Evolutionary conservation across 371 early-diverging fungal genomes (phyloP).

Genomic region (Smittium mucronatum): DNA sequence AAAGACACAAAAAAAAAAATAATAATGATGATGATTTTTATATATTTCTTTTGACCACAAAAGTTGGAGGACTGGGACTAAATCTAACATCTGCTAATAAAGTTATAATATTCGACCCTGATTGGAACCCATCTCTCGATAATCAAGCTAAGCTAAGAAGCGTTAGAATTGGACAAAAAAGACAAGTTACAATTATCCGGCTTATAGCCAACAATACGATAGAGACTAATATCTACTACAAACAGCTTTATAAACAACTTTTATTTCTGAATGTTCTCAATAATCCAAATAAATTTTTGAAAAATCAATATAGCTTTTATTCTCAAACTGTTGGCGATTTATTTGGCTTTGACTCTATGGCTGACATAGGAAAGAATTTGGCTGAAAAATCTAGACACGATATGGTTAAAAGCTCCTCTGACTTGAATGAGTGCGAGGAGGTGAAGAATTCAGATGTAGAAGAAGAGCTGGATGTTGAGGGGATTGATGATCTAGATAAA

Average conservation of each 20-base stretch:
- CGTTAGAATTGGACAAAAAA: slow-evolving; percentile 88
- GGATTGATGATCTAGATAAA: too few relatives aligned
- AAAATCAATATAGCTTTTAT: slow-evolving; percentile 2
- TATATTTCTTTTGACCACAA: slow-evolving; percentile 91
- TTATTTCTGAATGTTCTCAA: slow-evolving; percentile 88
- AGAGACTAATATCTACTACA: slow-evolving; percentile 95
- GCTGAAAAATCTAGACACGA: not conserved
- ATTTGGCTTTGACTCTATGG: not conserved
- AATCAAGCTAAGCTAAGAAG: slow-evolving; percentile 94
- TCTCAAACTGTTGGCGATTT: not conserved
- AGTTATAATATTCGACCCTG: slow-evolving; percentile 95
- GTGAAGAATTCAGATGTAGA: too few relatives aligned
- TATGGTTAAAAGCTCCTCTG: too few relatives aligned
- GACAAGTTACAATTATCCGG: slow-evolving; percentile 87
- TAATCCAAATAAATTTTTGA: slow-evolving; percentile 62
- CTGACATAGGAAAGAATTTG: not conserved
- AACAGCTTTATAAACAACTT: slow-evolving; percentile 95
- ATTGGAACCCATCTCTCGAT: slow-evolving; percentile 98
- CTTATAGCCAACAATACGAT: slow-evolving; percentile 95
- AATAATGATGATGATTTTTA: slow-evolving; percentile 55
- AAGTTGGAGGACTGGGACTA: slow-evolving; percentile 92
- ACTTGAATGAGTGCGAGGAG: too few relatives aligned
- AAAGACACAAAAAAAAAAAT: not conserved
- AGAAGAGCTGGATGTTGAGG: too few relatives aligned
- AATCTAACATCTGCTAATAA: slow-evolving; percentile 92